phyloP scores from a whole-genome alignment of 2,329 filamentous ascomycete species.

The Lithohypha guttulata region DNA sequence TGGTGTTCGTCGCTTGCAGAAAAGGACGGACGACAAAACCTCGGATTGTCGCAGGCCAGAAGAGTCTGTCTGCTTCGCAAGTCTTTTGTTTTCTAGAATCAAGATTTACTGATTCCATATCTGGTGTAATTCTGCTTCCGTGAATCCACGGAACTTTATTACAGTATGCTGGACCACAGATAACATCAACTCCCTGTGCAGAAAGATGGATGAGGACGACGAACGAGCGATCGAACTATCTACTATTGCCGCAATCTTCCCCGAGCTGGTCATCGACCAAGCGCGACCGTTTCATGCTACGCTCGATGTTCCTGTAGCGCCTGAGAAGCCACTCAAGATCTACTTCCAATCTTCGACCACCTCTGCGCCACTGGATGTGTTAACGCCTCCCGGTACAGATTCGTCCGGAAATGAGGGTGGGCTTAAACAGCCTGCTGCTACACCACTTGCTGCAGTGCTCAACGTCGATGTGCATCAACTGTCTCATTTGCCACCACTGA shows the following conservation, averaged over 20 bases:
- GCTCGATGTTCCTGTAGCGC: conserved; percentile 47
- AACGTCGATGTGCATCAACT: conserved; percentile 30
- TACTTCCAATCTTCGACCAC: conserved; percentile 30
- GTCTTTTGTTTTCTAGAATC: not conserved
- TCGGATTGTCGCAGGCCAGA: too few relatives aligned
- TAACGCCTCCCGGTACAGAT: conserved; percentile 33
- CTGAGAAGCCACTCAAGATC: conserved; percentile 41
- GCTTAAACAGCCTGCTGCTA: conserved; percentile 6
- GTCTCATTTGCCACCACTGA: conserved; percentile 47
- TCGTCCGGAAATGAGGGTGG: conserved; percentile 20
- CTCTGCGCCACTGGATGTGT: conserved; percentile 25
- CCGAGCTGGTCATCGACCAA: conserved; percentile 45
- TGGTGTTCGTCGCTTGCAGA: too few relatives aligned
- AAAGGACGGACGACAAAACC: too few relatives aligned
- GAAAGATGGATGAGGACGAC: conserved; percentile 37
- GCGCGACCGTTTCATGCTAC: conserved; percentile 38
- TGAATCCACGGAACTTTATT: too few relatives aligned
- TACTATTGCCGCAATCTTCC: conserved; percentile 51
- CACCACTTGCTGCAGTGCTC: not conserved
- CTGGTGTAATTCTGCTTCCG: too few relatives aligned
- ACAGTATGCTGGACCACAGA: conserved; percentile 9
- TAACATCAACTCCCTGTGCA: conserved; percentile 8
- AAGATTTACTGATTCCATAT: too few relatives aligned
- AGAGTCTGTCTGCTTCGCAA: too few relatives aligned
- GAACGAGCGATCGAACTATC: conserved; percentile 50